Percentiles rank a stretch among this genome's conserved stretches.
phyloP scores from a whole-genome alignment of 1,284 basidiomycete species.

The Trichosporon sp. region DNA sequence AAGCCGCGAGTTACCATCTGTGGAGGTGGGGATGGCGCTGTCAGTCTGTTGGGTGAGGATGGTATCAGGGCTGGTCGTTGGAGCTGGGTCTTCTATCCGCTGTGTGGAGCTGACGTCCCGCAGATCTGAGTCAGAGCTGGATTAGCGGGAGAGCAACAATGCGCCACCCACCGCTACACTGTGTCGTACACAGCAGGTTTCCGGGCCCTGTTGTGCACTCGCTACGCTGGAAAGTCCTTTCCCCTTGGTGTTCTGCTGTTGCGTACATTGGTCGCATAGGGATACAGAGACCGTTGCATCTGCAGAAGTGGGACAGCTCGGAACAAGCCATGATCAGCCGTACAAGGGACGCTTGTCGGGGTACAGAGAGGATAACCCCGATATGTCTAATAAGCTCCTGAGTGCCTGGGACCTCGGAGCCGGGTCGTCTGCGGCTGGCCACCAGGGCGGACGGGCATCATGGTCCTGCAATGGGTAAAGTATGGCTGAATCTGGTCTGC shows the following conservation, averaged over 20 bases:
- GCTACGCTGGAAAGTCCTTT: no score
- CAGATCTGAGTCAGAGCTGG: not conserved
- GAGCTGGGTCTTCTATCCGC: not conserved
- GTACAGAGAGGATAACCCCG: not conserved
- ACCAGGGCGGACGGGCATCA: not conserved
- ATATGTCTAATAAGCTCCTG: not conserved
- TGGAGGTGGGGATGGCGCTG: not conserved
- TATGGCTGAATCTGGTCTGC: not conserved
- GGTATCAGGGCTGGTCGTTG: not conserved
- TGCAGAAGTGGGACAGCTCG: not conserved
- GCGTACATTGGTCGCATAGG: not conserved
- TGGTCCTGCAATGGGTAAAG: no score
- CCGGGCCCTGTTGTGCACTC: no score
- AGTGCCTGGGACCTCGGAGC: not conserved
- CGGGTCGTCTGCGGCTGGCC: no score
- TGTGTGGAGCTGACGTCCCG: not conserved
- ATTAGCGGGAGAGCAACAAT: not conserved
- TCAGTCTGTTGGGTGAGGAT: not conserved
- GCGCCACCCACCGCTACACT: no score
- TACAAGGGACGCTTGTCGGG: no score
- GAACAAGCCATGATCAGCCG: not conserved
- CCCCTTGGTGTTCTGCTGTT: no score
- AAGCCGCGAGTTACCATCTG: not conserved
- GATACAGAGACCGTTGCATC: not conserved
- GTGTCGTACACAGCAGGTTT: no score